phyloP scores from a whole-genome alignment of 2,329 filamentous ascomycete species.

The Hirsutella thompsonii region DNA sequence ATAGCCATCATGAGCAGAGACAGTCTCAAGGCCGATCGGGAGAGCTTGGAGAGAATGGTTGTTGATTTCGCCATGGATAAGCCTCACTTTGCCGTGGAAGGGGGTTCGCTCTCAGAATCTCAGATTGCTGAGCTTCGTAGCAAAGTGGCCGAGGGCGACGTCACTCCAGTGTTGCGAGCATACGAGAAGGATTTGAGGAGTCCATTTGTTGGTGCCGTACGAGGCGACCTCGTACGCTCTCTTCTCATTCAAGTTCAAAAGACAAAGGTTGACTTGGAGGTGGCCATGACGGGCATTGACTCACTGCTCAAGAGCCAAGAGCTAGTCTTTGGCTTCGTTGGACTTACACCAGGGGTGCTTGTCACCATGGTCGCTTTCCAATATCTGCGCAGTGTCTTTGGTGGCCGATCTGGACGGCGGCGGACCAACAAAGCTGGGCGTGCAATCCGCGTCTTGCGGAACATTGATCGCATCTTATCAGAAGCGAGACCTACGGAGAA shows the following conservation, averaged over 20 bases:
- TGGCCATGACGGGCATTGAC: constrained; percentile 93
- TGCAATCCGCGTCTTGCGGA: constrained; percentile 67
- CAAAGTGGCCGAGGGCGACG: constrained; percentile 80
- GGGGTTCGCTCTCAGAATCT: constrained; percentile 43
- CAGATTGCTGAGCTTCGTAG: constrained; percentile 63
- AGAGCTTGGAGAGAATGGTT: constrained; percentile 93
- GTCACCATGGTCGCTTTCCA: constrained; percentile 63
- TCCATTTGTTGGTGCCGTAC: constrained; percentile 70
- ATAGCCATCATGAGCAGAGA: constrained; percentile 95
- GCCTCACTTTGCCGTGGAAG: constrained; percentile 44
- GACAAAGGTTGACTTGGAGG: constrained; percentile 95
- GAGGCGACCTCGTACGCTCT: constrained; percentile 78
- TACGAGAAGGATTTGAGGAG: constrained; percentile 81
- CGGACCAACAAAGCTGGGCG: constrained; percentile 53
- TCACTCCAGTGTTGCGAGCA: constrained; percentile 80
- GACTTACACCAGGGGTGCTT: constrained; percentile 83
- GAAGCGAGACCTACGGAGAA: constrained; percentile 57
- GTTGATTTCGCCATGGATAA: constrained; percentile 88
- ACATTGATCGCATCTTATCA: constrained; percentile 71
- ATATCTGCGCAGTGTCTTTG: constrained; percentile 59
- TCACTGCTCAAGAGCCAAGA: constrained; percentile 91
- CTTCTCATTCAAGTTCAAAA: constrained; percentile 96
- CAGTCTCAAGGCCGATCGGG: constrained; percentile 78
- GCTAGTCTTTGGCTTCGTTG: constrained; percentile 93
- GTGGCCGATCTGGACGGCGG: constrained; percentile 54